Conservation (phyloP, 768 basidiomycete genomes). For the Crepidotus variabilis region DNA sequence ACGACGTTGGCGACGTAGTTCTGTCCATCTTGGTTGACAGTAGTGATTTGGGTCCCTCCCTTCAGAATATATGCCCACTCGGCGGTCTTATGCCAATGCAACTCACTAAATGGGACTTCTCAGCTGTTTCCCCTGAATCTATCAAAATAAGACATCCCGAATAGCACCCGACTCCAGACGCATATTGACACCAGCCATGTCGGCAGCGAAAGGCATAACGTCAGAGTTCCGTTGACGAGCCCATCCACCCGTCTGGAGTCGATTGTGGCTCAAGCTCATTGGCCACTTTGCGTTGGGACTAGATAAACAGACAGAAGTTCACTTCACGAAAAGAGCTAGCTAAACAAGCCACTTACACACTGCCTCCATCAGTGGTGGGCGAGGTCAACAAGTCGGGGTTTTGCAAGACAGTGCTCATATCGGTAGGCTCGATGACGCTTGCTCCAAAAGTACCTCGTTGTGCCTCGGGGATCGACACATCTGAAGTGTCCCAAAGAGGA, state of each 20-base stretch:
- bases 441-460: constrained; percentile 43
- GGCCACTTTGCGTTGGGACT: constrained; percentile 57
- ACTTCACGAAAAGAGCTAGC: too few relatives aligned
- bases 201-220: constrained; percentile 45
- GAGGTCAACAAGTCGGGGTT: constrained; percentile 57
- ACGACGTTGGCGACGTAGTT: constrained; percentile 53
- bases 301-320: too few relatives aligned
- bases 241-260: constrained; percentile 60
- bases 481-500: constrained; percentile 17
- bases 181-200: constrained; percentile 49
- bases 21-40: constrained; percentile 48
- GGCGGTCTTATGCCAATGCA: constrained; percentile 54
- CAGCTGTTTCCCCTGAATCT: neutral
- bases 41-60: constrained; percentile 38
- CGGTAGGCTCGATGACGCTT: constrained; percentile 52
- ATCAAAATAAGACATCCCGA: constrained; percentile 24
- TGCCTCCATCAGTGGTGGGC: constrained; percentile 59
- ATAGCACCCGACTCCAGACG: constrained; percentile 49
- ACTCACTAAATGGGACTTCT: constrained; percentile 30
- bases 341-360: constrained; percentile 25
- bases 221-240: constrained; percentile 57
- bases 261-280: constrained; percentile 56
- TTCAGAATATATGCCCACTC: constrained; percentile 57
- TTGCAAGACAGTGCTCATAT: constrained; percentile 31
- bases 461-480: constrained; percentile 36